phyloP scores from a whole-genome alignment of 2,329 filamentous ascomycete species.

The Alternaria triticina region DNA sequence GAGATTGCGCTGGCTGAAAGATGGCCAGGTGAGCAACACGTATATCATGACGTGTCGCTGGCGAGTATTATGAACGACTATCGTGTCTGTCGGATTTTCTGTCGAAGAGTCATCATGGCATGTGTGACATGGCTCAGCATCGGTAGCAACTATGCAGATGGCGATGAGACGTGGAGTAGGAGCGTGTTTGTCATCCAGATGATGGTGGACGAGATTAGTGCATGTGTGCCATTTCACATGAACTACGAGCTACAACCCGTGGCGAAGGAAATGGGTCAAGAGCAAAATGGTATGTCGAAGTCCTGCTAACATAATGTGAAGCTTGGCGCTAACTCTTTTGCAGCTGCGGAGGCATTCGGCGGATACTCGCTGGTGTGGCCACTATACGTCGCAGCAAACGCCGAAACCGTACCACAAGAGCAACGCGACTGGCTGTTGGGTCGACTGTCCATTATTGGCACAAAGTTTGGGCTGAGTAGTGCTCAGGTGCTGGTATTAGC shows the following conservation, averaged over 20 bases:
- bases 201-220: conserved; percentile 50
- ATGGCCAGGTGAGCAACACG: conserved; percentile 50
- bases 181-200: conserved; percentile 42
- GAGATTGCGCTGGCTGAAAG: conserved; percentile 37
- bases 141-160: conserved; percentile 14
- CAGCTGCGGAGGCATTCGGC: conserved; percentile 49
- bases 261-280: conserved; percentile 42
- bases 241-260: conserved; percentile 46
- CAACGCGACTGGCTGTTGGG: conserved; percentile 48
- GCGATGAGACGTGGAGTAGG: conserved; percentile 20
- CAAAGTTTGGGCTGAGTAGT: conserved; percentile 44
- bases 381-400: conserved; percentile 48
- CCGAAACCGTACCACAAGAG: conserved; percentile 43
- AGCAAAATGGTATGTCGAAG: conserved; percentile 40
- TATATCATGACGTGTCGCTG: conserved; percentile 48
- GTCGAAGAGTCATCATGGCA: conserved; percentile 46
- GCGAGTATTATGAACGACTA: conserved; percentile 52
- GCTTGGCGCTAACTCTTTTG: conserved; percentile 13
- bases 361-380: conserved; percentile 52
- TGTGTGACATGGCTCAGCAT: conserved; percentile 40
- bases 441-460: conserved; percentile 46
- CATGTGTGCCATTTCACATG: conserved; percentile 50
- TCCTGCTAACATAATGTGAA: not conserved
- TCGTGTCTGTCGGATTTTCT: conserved; percentile 50
- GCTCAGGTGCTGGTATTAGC: conserved; percentile 46